Base-by-base conservation (phyloP, 768 basidiomycete species). In the Hygrocybe coccinea region DNA sequence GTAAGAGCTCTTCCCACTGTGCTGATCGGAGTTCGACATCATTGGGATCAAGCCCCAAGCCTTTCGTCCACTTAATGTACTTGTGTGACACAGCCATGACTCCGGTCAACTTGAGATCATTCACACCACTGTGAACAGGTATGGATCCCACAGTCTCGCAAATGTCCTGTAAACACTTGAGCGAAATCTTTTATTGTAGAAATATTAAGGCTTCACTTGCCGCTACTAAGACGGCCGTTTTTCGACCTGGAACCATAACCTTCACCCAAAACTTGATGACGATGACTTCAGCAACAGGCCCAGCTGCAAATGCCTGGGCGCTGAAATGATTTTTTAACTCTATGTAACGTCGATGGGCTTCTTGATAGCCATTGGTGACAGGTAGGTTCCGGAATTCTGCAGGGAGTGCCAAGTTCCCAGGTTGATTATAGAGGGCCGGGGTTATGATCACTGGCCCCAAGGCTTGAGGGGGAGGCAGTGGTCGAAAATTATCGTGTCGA, bases 111-210 rank as follows among this genome's bases (percentile, higher is more conserved):
- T 66, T 66, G 21, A 67, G 56, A 1, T 58, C 60, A 3, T 10
- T n/a, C 7, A 56, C 57, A 8, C 65, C 64, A n/a, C 67, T 65
- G 43, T 67, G 64, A 35, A 60, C 62, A 0, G 64, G 62, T 38
- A 67, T 59, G 38, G 64, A 48, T 3, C 46, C 19, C 3, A 47
- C 25, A 3, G 17, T 25, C 24, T 47, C 46, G 7, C 25, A 29
- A 15, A 47, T 17, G 46, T 47, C 46, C 46, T 47, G 24, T 47
- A 6, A 25, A 22, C 25, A 17, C n/a, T 5, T n/a, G n/a, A n/a
- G n/a, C n/a, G n/a, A n/a, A n/a, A 47, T 47, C 5, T 19, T 6
- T 3, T 7, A 22, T 15, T n/a, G n/a, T n/a, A n/a, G 25, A 47
- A 22, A 21, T 47, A 47, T 14, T 47, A 21, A 25, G 7, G 4